Evolutionary conservation across 495 filamentous ascomycete species (phyloP).

Genomic region (Xylaria telfairii): DNA sequence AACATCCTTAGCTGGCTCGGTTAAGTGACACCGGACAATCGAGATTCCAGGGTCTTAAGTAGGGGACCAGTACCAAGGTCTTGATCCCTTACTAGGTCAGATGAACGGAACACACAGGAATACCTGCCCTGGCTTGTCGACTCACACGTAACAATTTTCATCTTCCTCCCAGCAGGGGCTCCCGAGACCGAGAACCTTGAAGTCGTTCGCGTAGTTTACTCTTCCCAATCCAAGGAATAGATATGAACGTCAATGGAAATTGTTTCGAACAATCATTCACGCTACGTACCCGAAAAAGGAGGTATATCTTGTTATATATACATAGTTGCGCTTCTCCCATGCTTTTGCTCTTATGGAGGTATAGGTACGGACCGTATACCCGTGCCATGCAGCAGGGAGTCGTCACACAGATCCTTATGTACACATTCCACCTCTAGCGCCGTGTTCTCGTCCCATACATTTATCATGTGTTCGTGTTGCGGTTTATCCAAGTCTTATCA

Average conservation of each 20-base stretch:
- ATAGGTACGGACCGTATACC: neutral
- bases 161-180: neutral
- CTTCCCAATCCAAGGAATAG: neutral
- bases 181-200: neutral
- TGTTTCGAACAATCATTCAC: neutral
- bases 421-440: neutral
- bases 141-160: neutral
- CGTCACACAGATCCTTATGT: constrained; percentile 10
- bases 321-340: neutral
- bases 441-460: neutral
- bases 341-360: neutral
- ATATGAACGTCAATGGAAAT: neutral
- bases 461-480: neutral
- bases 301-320: constrained; percentile 4
- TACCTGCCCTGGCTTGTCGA: neutral
- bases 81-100: neutral
- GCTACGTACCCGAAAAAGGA: neutral
- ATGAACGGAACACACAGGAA: neutral
- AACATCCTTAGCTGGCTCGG: neutral
- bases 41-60: neutral
- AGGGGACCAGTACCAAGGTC: neutral
- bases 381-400: constrained; percentile 1
- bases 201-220: neutral
- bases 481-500: neutral
- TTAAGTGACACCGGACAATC: neutral